These are phyloP conservation scores for Sisymbrium irio DNA, from an alignment of 345 rosid genomes.

Conservation along the genomic window DNA sequence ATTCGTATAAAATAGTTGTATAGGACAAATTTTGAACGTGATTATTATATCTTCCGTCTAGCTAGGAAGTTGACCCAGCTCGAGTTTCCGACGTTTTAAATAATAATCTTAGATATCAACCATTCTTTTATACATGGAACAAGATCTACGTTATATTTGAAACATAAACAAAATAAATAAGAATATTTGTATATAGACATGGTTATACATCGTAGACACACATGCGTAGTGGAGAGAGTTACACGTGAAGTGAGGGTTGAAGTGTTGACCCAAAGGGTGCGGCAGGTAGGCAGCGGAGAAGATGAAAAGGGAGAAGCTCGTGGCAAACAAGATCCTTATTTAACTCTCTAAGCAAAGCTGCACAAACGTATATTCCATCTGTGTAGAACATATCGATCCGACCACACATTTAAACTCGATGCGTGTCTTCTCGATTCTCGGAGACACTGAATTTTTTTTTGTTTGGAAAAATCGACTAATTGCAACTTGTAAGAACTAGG, in stretches of 20 bases:
- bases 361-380: slow-evolving; percentile 16
- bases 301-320: slow-evolving; percentile 13
- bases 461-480: not conserved
- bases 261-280: slow-evolving; percentile 36
- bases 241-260: slow-evolving; percentile 23
- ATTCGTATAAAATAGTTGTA: not conserved
- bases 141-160: slow-evolving; percentile 1
- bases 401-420: slow-evolving; percentile 27
- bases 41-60: not conserved
- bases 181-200: not conserved
- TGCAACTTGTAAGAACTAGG: not conserved
- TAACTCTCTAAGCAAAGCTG: slow-evolving; percentile 16
- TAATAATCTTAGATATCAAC: not conserved
- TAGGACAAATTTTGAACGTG: slow-evolving; percentile 17
- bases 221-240: slow-evolving; percentile 13
- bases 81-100: not conserved
- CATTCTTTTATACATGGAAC: not conserved
- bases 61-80: slow-evolving; percentile 21
- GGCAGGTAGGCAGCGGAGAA: slow-evolving; percentile 26
- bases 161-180: not conserved
- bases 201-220: not conserved
- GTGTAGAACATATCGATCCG: slow-evolving; percentile 4
- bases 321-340: slow-evolving; percentile 37
- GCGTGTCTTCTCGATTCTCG: slow-evolving; percentile 25
- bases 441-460: not conserved